Conservation (phyloP, 2,329 filamentous ascomycete genomes). For the Teratosphaeria pseudoeucalypti region DNA sequence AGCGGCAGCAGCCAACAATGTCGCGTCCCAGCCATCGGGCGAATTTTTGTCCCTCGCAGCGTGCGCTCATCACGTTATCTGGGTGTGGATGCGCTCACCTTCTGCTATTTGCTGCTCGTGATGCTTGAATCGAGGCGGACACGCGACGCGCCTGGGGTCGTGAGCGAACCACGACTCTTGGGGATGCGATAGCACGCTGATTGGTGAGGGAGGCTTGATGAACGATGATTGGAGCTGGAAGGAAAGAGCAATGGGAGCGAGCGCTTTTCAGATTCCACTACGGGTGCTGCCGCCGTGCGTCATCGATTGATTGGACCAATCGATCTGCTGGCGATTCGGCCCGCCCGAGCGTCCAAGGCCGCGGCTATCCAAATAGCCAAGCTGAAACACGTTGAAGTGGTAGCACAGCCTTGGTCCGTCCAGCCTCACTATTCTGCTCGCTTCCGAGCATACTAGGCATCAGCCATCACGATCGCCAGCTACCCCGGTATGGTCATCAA, state of each 20-base stretch:
- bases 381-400: neutral
- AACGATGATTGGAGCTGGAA: neutral
- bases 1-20: constrained; percentile 1
- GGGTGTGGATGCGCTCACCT: neutral
- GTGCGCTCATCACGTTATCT: constrained; percentile 3
- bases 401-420: neutral
- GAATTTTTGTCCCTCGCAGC: neutral
- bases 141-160: neutral
- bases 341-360: neutral
- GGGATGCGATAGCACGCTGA: constrained; percentile 1
- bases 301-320: neutral
- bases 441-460: neutral
- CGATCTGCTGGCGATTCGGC: neutral
- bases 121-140: neutral
- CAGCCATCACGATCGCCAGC: neutral
- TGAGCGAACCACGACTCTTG: neutral
- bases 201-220: neutral
- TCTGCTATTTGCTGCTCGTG: constrained; percentile 1
- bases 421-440: neutral
- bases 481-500: no score
- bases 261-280: neutral
- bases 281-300: neutral
- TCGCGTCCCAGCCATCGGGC: neutral
- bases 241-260: neutral
- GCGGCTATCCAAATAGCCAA: neutral